Evolutionary conservation across 192 early-diverging fungal species (phyloP).

Genomic region (Backusella tarrabulga): DNA sequence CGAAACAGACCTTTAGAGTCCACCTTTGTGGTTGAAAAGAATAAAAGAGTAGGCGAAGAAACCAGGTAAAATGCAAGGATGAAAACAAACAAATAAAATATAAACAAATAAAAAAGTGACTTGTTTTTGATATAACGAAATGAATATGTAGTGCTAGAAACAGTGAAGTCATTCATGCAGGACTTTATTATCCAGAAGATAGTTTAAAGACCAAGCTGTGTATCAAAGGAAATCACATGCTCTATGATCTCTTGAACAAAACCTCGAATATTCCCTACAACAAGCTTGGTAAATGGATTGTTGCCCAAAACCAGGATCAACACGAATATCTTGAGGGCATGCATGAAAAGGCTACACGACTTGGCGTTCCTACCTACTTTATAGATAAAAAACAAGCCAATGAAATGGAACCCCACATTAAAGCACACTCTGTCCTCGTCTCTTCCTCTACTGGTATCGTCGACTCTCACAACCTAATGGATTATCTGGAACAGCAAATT

Average conservation of each 20-base stretch:
- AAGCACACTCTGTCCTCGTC: slow-evolving; percentile 54
- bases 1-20: slow-evolving; percentile 35
- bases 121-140: background rate
- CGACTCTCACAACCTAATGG: slow-evolving; percentile 74
- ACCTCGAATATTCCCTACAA: slow-evolving; percentile 49
- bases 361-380: slow-evolving; percentile 56
- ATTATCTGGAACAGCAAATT: slow-evolving; percentile 52
- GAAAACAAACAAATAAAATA: background rate
- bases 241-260: slow-evolving; percentile 62
- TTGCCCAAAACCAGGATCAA: slow-evolving; percentile 57
- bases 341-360: slow-evolving; percentile 48
- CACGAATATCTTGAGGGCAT: slow-evolving; percentile 52
- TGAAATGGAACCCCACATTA: slow-evolving; percentile 60
- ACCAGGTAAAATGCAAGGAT: slow-evolving; percentile 46
- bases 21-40: slow-evolving; percentile 69
- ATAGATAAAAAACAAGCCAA: slow-evolving; percentile 37
- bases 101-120: background rate
- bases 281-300: slow-evolving; percentile 77
- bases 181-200: slow-evolving; percentile 75
- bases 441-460: slow-evolving; percentile 81
- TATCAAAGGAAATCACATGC: slow-evolving; percentile 67
- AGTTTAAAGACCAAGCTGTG: slow-evolving; percentile 77
- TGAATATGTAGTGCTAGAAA: slow-evolving; percentile 63
- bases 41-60: slow-evolving; percentile 61
- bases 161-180: slow-evolving; percentile 89